Conservation (phyloP, 2,329 filamentous ascomycete genomes). For the Colletotrichum siamense region DNA sequence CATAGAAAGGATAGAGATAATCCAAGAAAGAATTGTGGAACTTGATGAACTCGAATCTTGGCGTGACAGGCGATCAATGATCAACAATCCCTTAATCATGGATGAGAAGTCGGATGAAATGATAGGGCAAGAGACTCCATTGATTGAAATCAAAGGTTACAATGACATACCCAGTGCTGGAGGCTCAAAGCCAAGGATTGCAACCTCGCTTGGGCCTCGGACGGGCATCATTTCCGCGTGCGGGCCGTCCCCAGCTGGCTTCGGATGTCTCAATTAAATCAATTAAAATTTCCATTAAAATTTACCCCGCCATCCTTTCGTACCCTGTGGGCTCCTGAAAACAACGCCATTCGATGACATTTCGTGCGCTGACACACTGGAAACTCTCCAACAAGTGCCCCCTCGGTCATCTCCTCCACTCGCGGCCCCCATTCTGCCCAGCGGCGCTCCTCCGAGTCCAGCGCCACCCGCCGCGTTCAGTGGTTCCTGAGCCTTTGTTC, state of each 20-base stretch:
- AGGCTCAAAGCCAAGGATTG: background rate
- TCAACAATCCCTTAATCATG: background rate
- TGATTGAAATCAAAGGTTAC: background rate
- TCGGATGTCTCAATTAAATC: slow-evolving; percentile 19
- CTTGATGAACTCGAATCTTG: background rate
- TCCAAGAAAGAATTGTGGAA: background rate
- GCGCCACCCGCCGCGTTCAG: background rate
- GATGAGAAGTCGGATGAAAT: background rate
- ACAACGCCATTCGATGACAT: slow-evolving; percentile 6
- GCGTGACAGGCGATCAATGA: background rate
- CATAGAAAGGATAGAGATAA: slow-evolving; percentile 19
- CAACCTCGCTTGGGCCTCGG: background rate
- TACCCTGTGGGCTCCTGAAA: slow-evolving; percentile 8
- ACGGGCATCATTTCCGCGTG: slow-evolving; percentile 8
- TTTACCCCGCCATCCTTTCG: slow-evolving; percentile 14
- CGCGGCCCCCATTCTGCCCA: background rate
- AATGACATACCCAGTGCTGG: background rate
- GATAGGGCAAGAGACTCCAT: background rate
- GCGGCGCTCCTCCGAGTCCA: background rate
- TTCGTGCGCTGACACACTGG: slow-evolving; percentile 15
- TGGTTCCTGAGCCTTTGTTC: background rate
- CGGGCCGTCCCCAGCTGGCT: slow-evolving; percentile 10
- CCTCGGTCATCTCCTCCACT: background rate
- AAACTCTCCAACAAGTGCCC: background rate
- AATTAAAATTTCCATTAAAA: slow-evolving; percentile 5